phyloP scores from a whole-genome alignment of 78 protist genomes.

The Paratrimastix pyriformis region DNA sequence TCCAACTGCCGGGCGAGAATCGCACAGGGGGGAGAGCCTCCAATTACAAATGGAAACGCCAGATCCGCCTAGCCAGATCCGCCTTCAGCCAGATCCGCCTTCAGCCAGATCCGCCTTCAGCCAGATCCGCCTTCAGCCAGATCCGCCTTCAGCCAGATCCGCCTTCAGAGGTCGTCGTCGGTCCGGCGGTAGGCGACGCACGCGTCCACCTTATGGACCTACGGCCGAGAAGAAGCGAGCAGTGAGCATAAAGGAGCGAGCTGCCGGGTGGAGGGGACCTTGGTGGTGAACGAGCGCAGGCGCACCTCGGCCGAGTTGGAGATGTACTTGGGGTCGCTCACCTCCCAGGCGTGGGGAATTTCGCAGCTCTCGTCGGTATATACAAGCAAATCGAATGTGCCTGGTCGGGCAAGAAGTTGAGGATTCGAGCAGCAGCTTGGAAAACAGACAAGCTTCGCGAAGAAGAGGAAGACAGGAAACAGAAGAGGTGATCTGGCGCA shows the following conservation, averaged over 20 bases:
- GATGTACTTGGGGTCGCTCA: slow-evolving; percentile 81
- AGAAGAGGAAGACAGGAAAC: slow-evolving; percentile 87
- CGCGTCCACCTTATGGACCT: slow-evolving; percentile 54
- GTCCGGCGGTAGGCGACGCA: slow-evolving; percentile 28
- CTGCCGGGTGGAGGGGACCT: not conserved
- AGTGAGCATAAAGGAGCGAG: too few relatives aligned
- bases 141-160: too few relatives aligned
- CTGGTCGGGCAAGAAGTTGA: not conserved
- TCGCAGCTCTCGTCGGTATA: slow-evolving; percentile 67
- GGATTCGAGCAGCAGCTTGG: not conserved
- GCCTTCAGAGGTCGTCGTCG: not conserved
- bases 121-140: too few relatives aligned
- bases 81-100: too few relatives aligned
- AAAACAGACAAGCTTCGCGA: slow-evolving; percentile 41
- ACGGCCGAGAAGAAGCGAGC: not conserved
- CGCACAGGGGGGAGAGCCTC: too few relatives aligned
- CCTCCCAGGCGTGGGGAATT: slow-evolving; percentile 78
- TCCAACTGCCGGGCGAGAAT: too few relatives aligned
- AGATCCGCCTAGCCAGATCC: too few relatives aligned
- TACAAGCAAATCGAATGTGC: slow-evolving; percentile 90
- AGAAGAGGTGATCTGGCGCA: slow-evolving; percentile 90
- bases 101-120: too few relatives aligned
- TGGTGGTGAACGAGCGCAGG: slow-evolving; percentile 87
- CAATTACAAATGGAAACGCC: too few relatives aligned
- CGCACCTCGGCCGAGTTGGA: slow-evolving; percentile 63